A percentile compares a stretch with the other conserved stretches of the same genome.
Conservation (phyloP, 2,329 filamentous ascomycete genomes). For the Fusarium udum region DNA sequence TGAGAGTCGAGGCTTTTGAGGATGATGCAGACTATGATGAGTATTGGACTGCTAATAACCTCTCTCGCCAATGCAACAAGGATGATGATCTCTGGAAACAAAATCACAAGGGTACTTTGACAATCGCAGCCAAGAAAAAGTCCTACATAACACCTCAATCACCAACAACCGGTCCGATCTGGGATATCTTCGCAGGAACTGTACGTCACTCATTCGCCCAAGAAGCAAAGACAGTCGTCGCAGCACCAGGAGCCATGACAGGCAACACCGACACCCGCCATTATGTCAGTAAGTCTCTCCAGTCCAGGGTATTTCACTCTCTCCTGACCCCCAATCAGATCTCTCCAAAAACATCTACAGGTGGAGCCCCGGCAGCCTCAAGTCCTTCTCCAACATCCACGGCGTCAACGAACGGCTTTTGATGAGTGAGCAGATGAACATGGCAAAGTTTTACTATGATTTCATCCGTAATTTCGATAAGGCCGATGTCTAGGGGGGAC, state of each 20-base stretch:
- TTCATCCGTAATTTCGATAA: conserved; percentile 15
- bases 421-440: conserved; percentile 11
- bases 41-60: background rate
- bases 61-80: background rate
- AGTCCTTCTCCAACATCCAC: conserved; percentile 8
- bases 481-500: background rate
- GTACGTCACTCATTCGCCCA: background rate
- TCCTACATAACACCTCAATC: background rate
- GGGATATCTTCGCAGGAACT: conserved; percentile 17
- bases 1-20: conserved; percentile 5
- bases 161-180: background rate
- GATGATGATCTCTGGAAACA: background rate
- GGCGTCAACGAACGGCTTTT: conserved; percentile 14
- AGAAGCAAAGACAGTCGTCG: background rate
- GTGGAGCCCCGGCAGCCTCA: conserved; percentile 1
- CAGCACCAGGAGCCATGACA: conserved; percentile 18
- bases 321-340: background rate
- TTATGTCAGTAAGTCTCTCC: conserved; percentile 3
- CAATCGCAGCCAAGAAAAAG: background rate
- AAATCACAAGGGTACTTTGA: background rate
- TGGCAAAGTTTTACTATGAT: conserved; percentile 16
- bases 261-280: conserved; percentile 22
- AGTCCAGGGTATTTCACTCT: background rate
- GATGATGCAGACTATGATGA: background rate
- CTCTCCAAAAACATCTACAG: conserved; percentile 4